Evolutionary conservation across 148 eudicot genomes (phyloP), one percentile per base, ranked within the genome.

Genomic region (Bassia scoparia): DNA sequence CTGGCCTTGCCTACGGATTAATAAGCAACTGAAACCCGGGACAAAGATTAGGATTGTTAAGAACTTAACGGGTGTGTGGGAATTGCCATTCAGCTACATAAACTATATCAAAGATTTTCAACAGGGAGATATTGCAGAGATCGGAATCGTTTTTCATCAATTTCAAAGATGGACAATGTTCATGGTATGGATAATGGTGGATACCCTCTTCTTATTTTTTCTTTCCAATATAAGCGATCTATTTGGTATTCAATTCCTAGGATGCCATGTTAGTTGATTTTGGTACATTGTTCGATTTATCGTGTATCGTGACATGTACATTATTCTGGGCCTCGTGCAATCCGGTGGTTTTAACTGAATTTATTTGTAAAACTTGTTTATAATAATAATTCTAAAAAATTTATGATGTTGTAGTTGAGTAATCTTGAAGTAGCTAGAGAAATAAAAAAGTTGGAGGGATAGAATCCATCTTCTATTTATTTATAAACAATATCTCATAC

Each of bases 171-270:
- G 89, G 89, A 8, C 52, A 64, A 20, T 86, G 89, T 76, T 83
- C 86, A 15, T 86, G 89, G 89, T 67, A 70, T 69, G 80, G 89
- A 86, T 54, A 75, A 34, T 86, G 89, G 89, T 86, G 72, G 82
- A 63, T 21, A 16, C 8, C n/a, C n/a, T n/a, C n/a, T n/a, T 54
- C 35, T 4, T 41, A 13, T 15, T 3, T 3, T 13, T 23, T 16
- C 18, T 56, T 23, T 18, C 38, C 24, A 26, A 60, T 35, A 61
- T 27, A n/a, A n/a, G n/a, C n/a, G 50, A 49, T 76, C 17, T 46
- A 17, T n/a, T 41, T 54, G 31, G 3, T 12, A 24, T 65, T 67
- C 15, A 20, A 24, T 65, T 67, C 15, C 35, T 50, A 24, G 18
- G 8, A 18, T 5, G 0, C 3, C 15, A 66, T 67, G n/a, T 29